Evolutionary conservation across 2,329 filamentous ascomycete species (phyloP).

Genomic region (Cytospora piceicola): DNA sequence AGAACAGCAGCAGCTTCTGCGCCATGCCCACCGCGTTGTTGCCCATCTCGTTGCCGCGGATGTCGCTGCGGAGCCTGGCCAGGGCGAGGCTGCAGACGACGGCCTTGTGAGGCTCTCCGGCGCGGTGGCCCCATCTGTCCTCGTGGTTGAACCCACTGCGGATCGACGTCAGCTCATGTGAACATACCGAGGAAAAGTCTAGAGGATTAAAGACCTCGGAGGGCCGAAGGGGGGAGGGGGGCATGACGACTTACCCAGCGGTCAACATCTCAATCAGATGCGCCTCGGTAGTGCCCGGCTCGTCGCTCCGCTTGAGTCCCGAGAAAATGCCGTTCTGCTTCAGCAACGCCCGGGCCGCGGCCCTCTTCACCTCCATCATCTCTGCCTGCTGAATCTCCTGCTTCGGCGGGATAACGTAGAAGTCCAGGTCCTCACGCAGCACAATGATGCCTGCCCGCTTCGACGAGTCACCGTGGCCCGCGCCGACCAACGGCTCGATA

Average conservation of each 20-base stretch:
- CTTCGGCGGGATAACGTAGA: slow-evolving; percentile 90
- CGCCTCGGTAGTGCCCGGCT: slow-evolving; percentile 94
- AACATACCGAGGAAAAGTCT: not conserved
- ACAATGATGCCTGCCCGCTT: slow-evolving; percentile 98
- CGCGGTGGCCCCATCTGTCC: slow-evolving; percentile 92
- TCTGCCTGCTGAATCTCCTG: slow-evolving; percentile 82
- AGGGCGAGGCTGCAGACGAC: slow-evolving; percentile 97
- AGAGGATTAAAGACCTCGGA: not conserved
- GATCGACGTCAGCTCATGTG: slow-evolving; percentile 31
- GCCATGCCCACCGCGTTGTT: slow-evolving; percentile 93
- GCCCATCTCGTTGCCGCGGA: slow-evolving; percentile 76
- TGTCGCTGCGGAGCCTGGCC: slow-evolving; percentile 89
- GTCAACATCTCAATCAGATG: slow-evolving; percentile 99
- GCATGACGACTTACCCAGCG: slow-evolving; percentile 72
- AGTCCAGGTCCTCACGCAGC: slow-evolving; percentile 92
- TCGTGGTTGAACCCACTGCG: slow-evolving; percentile 92
- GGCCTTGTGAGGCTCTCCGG: slow-evolving; percentile 97
- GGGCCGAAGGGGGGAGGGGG: not conserved
- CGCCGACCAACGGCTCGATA: slow-evolving; percentile 71
- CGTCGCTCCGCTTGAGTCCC: slow-evolving; percentile 90
- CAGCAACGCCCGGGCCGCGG: slow-evolving; percentile 83
- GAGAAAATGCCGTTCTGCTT: slow-evolving; percentile 95
- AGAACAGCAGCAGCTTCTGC: slow-evolving; percentile 95
- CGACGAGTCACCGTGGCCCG: slow-evolving; percentile 74
- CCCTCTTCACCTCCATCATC: slow-evolving; percentile 96